Base-by-base conservation (phyloP, 345 rosid genomes). In the Citrus reticulata region DNA sequence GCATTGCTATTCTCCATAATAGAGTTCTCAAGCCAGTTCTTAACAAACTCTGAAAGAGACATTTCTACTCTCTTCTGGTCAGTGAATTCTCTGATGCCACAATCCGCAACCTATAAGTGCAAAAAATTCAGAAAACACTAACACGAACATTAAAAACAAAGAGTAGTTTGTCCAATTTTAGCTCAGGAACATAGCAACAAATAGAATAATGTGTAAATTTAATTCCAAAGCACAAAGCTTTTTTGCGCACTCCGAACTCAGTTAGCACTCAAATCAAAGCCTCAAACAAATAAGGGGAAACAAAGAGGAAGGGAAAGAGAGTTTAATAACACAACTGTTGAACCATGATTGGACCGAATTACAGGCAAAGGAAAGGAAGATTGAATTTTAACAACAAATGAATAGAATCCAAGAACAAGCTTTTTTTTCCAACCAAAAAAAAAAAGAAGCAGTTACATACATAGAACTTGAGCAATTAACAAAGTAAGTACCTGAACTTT, bases 1-100 rank as follows among this genome's bases (percentile, higher is more conserved):
- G 60, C 72, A 70, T 69, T 72, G 59, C 40, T 64, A 37, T 61
- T 59, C 7, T 76, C 75, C 74, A 65, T 55, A 35, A 27, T 51
- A 27, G 83, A 72, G 74, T 60, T 54, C 16, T 79, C 55, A 29
- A 78, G 68, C 98, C 99, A 91, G 68, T 79, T 83, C 34, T 84
- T 78, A 27, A 91, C 75, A 83, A 93, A 93, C 79, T 93, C 91
- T 0, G 80, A 72, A 82, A 95, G 97, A 68, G 88, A 87, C 97
- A 92, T 95, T 72, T 92, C 95, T 57, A 83, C 65, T 81, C 97
- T 92, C 83, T 88, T 95, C 88, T 95, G 99, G 77, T 95, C 97
- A 6, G 93, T 89, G 68, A 86, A 92, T 51, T 90, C 95, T 84
- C 89, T 89, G n/a, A 83, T 86, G 29, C 86, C 91, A 80, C 98